Conservation (phyloP, 164 flowering plant genomes). For the Cinnamomum micranthum region DNA sequence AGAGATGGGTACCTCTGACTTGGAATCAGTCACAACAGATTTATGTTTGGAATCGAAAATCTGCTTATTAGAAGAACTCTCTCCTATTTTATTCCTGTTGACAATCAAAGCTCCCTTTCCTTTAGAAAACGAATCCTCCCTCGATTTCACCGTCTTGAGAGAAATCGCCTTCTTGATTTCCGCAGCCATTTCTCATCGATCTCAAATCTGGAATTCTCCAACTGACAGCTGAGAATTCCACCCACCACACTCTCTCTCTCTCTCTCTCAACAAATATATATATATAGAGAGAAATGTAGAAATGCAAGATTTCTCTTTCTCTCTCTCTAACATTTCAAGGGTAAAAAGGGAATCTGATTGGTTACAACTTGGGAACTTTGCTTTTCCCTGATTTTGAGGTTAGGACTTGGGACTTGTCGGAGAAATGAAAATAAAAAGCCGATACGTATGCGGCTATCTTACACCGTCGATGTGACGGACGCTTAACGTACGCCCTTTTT, state of each 20-base stretch:
- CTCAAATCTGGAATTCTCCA: not conserved
- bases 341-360: too few relatives aligned
- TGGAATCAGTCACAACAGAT: not conserved
- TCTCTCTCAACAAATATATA: not conserved
- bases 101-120: not conserved
- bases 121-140: slow-evolving; percentile 1
- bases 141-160: slow-evolving; percentile 7
- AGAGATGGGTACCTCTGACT: slow-evolving; percentile 1
- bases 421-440: too few relatives aligned
- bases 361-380: too few relatives aligned
- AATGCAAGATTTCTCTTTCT: too few relatives aligned
- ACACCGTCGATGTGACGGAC: too few relatives aligned
- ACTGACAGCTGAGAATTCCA: not conserved
- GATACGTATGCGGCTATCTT: too few relatives aligned
- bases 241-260: not conserved
- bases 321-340: too few relatives aligned
- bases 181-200: slow-evolving; percentile 6
- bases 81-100: not conserved
- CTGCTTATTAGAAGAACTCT: slow-evolving; percentile 5
- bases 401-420: too few relatives aligned
- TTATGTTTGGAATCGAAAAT: slow-evolving; percentile 5
- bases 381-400: too few relatives aligned
- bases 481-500: too few relatives aligned
- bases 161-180: slow-evolving; percentile 3
- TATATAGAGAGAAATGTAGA: too few relatives aligned